Conservation (phyloP, 2,329 filamentous ascomycete genomes). For the Trichothecium sympodiale region DNA sequence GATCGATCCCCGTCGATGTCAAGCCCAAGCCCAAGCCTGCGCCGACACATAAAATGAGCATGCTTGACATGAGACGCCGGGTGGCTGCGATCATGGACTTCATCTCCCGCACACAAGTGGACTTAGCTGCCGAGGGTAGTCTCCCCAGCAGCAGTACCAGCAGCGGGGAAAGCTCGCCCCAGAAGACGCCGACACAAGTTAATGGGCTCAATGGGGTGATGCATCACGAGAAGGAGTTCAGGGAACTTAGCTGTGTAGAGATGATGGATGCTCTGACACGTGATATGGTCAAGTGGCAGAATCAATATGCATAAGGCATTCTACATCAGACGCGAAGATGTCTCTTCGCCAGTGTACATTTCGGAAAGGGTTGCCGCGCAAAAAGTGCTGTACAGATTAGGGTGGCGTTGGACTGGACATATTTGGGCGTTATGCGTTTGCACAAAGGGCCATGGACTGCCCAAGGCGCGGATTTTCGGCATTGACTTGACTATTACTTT, state of each 20-base stretch:
- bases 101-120: slow-evolving; percentile 78
- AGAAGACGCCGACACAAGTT: slow-evolving; percentile 22
- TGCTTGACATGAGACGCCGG: slow-evolving; percentile 80
- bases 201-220: slow-evolving; percentile 15
- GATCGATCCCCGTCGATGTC: slow-evolving; percentile 29
- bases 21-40: slow-evolving; percentile 43
- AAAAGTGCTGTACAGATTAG: too few relatives aligned
- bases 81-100: slow-evolving; percentile 80
- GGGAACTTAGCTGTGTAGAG: slow-evolving; percentile 64
- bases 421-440: too few relatives aligned
- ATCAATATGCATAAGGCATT: slow-evolving; percentile 41
- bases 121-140: slow-evolving; percentile 59
- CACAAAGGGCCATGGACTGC: too few relatives aligned
- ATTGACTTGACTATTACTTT: too few relatives aligned
- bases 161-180: slow-evolving; percentile 25
- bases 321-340: too few relatives aligned
- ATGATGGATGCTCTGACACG: slow-evolving; percentile 85
- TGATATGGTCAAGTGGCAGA: slow-evolving; percentile 77
- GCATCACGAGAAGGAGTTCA: slow-evolving; percentile 45
- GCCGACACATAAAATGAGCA: slow-evolving; percentile 59
- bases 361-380: too few relatives aligned
- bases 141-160: slow-evolving; percentile 29
- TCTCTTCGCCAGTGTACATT: too few relatives aligned
- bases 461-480: too few relatives aligned
- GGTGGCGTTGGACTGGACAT: too few relatives aligned